Evolutionary conservation across 1,284 basidiomycete species (phyloP).

Genomic region (Neonothopanus nambi): DNA sequence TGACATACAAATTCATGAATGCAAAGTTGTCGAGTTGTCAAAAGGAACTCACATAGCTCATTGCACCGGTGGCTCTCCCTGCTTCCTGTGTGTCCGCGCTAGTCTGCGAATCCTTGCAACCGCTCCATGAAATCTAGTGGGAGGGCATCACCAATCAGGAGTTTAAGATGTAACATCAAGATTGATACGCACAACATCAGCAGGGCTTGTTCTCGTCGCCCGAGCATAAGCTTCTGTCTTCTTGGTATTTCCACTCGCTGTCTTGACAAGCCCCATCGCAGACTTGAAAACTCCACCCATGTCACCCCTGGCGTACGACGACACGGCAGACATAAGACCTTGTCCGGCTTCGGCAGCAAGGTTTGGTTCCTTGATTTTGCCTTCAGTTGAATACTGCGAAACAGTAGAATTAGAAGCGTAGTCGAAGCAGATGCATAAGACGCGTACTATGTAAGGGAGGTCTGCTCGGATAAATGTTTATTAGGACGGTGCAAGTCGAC

Average conservation of each 20-base stretch:
- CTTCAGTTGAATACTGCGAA: conserved; percentile 83
- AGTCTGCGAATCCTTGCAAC: conserved; percentile 93
- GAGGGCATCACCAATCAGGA: background rate
- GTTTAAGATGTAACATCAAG: background rate
- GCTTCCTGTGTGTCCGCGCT: conserved; percentile 87
- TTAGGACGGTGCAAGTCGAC: background rate
- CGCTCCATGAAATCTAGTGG: conserved; percentile 73
- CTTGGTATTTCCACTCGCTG: conserved; percentile 44
- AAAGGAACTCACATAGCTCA: conserved; percentile 64
- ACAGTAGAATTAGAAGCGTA: background rate
- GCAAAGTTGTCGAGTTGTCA: background rate
- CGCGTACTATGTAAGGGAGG: conserved; percentile 58
- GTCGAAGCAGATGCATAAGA: background rate
- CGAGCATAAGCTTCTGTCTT: conserved; percentile 66
- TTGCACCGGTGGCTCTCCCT: conserved; percentile 85
- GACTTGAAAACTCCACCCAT: conserved; percentile 69
- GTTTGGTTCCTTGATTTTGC: conserved; percentile 92
- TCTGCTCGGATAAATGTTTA: conserved; percentile 34
- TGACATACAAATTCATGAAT: conserved; percentile 23
- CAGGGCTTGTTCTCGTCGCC: conserved; percentile 76
- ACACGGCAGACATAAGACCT: conserved; percentile 67
- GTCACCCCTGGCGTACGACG: conserved; percentile 76
- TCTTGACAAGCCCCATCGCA: conserved; percentile 51
- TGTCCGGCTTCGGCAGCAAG: conserved; percentile 77
- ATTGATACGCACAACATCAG: conserved; percentile 52